A percentile compares a stretch with the other conserved stretches of the same genome.
These are phyloP conservation scores for Penicillium sp. DNA, from an alignment of 2,329 filamentous ascomycete species.

Conservation along the genomic window DNA sequence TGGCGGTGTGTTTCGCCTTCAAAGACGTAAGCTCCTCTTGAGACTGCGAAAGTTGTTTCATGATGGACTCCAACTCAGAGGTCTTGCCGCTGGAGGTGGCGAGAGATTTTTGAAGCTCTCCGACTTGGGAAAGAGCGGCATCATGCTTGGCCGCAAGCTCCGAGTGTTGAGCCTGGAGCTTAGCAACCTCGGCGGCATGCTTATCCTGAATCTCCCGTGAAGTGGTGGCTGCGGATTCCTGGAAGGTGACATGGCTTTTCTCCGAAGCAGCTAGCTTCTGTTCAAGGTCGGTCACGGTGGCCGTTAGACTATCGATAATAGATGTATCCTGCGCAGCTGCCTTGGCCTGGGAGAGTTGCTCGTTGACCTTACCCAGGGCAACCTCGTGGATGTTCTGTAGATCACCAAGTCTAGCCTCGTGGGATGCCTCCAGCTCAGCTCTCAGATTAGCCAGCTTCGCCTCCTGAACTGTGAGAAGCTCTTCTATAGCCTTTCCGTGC, in stretches of 20 bases:
- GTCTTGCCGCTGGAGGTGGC: constrained; percentile 74
- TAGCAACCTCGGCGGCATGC: constrained; percentile 49
- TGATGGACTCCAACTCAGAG: constrained; percentile 65
- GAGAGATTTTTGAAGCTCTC: constrained; percentile 80
- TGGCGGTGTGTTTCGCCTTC: constrained; percentile 31
- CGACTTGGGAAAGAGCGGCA: constrained; percentile 56
- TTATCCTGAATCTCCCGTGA: constrained; percentile 27
- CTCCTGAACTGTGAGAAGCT: constrained; percentile 41
- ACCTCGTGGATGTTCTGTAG: constrained; percentile 38
- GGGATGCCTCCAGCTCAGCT: constrained; percentile 36
- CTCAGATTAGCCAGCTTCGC: constrained; percentile 39
- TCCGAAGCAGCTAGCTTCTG: constrained; percentile 62
- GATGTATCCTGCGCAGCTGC: constrained; percentile 39
- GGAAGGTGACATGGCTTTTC: constrained; percentile 37
- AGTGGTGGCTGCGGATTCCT: constrained; percentile 39
- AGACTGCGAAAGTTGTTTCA: constrained; percentile 49
- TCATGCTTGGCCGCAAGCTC: constrained; percentile 45
- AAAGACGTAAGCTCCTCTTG: constrained; percentile 34
- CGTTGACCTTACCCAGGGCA: constrained; percentile 32
- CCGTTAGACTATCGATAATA: constrained; percentile 38
- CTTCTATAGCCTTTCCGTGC: constrained; percentile 42
- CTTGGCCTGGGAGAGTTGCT: constrained; percentile 37
- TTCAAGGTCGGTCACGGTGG: constrained; percentile 55
- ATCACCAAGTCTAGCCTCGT: constrained; percentile 37
- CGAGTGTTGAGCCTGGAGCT: constrained; percentile 42